Conservation (phyloP, 768 basidiomycete genomes). For the Aureoboletus auriporus region DNA sequence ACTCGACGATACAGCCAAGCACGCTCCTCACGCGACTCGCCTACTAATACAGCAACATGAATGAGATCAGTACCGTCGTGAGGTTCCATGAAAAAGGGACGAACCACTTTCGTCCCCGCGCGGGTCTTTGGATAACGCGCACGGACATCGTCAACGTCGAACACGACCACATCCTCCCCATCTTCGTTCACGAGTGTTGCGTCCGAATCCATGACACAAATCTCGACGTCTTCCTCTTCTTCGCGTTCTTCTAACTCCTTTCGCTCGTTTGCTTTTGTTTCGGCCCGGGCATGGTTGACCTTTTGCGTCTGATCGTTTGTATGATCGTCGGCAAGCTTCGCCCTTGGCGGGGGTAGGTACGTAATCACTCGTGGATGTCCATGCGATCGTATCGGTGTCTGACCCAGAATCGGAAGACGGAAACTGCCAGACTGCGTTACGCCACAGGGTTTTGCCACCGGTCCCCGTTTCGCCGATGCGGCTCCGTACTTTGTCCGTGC, state of each 20-base stretch:
- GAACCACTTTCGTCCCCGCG: slow-evolving; percentile 22
- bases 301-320: neutral
- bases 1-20: slow-evolving; percentile 14
- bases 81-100: slow-evolving; percentile 3
- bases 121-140: slow-evolving; percentile 15
- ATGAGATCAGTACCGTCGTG: neutral
- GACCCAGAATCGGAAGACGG: slow-evolving; percentile 15
- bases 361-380: slow-evolving; percentile 23
- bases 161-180: slow-evolving; percentile 4
- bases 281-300: neutral
- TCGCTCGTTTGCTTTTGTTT: no score
- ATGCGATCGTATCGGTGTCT: neutral
- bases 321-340: neutral
- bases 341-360: slow-evolving; percentile 26
- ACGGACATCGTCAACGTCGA: slow-evolving; percentile 19
- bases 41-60: slow-evolving; percentile 5
- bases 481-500: neutral
- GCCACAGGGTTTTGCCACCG: neutral
- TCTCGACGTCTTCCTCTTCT: slow-evolving; percentile 1
- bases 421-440: slow-evolving; percentile 20
- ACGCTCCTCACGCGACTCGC: slow-evolving; percentile 5
- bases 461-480: neutral
- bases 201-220: slow-evolving; percentile 21
- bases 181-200: slow-evolving; percentile 27
- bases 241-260: no score